phyloP scores from a whole-genome alignment of 768 basidiomycete species.

The Botryobasidium botryosum region DNA sequence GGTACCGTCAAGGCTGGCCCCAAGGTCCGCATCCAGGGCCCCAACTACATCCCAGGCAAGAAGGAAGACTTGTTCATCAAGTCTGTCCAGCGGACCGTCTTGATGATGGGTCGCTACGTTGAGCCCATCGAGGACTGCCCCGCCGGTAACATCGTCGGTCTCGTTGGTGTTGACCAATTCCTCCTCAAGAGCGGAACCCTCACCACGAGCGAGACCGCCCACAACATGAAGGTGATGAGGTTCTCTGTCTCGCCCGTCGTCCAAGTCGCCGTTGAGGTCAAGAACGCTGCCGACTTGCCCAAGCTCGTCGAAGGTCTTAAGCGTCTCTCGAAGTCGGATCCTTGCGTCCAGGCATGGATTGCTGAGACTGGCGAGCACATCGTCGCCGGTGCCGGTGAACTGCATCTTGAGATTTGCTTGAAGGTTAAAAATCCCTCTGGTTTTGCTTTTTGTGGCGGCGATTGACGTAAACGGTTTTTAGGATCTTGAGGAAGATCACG shows the following conservation, averaged over 20 bases:
- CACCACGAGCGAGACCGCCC: constrained; percentile 93
- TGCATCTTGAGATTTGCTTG: constrained; percentile 98
- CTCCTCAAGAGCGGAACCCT: constrained; percentile 97
- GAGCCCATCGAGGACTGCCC: constrained; percentile 99
- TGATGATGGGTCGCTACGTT: constrained; percentile 99
- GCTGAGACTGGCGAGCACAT: constrained; percentile 90
- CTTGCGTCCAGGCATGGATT: constrained; percentile 95
- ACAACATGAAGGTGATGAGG: constrained; percentile 99
- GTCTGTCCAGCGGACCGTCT: constrained; percentile 93
- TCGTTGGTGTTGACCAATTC: constrained; percentile 99
- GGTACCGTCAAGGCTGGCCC: constrained; percentile 94
- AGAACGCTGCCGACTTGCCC: constrained; percentile 97
- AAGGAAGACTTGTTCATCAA: constrained; percentile 98
- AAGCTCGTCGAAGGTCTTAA: constrained; percentile 99
- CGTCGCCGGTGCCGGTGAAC: constrained; percentile 96
- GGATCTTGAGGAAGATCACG: constrained; percentile 99
- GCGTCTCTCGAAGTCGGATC: constrained; percentile 98
- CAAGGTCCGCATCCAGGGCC: constrained; percentile 98
- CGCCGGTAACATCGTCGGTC: constrained; percentile 95
- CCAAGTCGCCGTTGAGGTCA: constrained; percentile 97
- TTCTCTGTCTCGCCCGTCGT: constrained; percentile 99
- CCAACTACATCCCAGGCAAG: constrained; percentile 96
- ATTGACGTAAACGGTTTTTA: constrained; percentile 16
- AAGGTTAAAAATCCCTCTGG: constrained; percentile 36
- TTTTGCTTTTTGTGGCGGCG: background rate